Evolutionary conservation across 2,329 filamentous ascomycete species (phyloP), one percentile per base, ranked within the genome.

Genomic region (Exserohilum turcica): DNA sequence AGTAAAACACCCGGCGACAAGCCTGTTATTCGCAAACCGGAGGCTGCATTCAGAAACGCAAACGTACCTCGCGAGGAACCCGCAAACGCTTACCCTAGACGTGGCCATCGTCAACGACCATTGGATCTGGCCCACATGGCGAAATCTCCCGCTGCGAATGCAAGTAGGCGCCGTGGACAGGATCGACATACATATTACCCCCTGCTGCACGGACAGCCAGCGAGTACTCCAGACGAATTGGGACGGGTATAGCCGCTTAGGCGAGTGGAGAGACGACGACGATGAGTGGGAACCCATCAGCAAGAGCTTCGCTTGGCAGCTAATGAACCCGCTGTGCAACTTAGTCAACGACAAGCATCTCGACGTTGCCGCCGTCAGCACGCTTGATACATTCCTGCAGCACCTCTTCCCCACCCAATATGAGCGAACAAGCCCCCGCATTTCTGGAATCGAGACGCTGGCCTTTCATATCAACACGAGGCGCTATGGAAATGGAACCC

Each of bases 91-190:
- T 28, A 32, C 53, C 18, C 12, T 61, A 6, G 59, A 64, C 19
- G 13, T 64, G 6, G 48, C 52, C 6, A 48, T 64, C 19, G 38
- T 64, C 4, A 27, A 60, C 35, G 38, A 54, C 12, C 42, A 59
- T 43, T 64, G 59, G 59, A 52, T 64, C 33, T 61, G 49, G 54
- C 61, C 56, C 16, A 58, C 43, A 8, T 58, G 52, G 52, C 47
- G 52, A n/a, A 43, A 32, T 21, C 48, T 61, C 9, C 54, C 57
- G 16, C 15, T 35, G 19, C 38, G 37, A 6, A 44, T 24, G n/a
- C n/a, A 35, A 19, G 40, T 10, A 6, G 13, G 29, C 10, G n/a
- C 35, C 3, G 8, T 61, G 9, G 43, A 58, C 15, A 32, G 21
- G 38, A 16, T 61, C 5, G 31, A 60, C 4, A 45, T 64, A 7